Percentiles rank a stretch among this genome's conserved stretches.
Evolutionary conservation across 2,329 filamentous ascomycete species (phyloP).

Genomic region (Colletotrichum phormii): DNA sequence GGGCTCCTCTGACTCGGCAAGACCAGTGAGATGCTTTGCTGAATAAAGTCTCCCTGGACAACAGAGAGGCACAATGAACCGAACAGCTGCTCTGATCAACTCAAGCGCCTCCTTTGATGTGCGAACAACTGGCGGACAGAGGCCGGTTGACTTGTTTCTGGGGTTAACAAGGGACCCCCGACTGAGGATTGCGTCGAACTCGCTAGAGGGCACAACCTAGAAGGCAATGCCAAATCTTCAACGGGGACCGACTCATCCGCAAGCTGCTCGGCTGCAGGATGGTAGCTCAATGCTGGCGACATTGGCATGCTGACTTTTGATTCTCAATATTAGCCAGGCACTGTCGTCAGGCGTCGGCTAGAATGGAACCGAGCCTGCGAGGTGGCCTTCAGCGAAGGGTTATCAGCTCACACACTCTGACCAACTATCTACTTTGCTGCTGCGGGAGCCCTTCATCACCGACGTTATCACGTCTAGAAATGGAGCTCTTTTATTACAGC

Average conservation of each 20-base stretch:
- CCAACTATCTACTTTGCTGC: background rate
- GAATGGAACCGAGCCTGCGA: background rate
- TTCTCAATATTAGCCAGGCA: background rate
- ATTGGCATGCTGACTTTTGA: background rate
- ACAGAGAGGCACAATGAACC: background rate
- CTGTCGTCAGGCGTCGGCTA: background rate
- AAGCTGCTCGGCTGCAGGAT: background rate
- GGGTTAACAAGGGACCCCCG: background rate
- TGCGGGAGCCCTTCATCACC: background rate
- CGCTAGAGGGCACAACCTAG: background rate
- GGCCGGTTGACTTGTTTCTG: background rate
- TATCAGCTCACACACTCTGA: background rate
- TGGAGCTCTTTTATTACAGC: background rate
- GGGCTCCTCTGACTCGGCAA: slow-evolving; percentile 4
- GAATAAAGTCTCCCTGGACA: background rate
- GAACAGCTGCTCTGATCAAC: background rate
- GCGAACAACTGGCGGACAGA: slow-evolving; percentile 16
- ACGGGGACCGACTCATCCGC: background rate
- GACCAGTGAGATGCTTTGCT: slow-evolving; percentile 1
- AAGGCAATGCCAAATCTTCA: background rate
- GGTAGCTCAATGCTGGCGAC: background rate
- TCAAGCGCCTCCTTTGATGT: slow-evolving; percentile 22
- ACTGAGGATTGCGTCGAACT: background rate
- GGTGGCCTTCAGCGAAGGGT: background rate
- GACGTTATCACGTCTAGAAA: background rate